Base-by-base conservation (phyloP, 83 land plant species). In the Picea mariana region DNA sequence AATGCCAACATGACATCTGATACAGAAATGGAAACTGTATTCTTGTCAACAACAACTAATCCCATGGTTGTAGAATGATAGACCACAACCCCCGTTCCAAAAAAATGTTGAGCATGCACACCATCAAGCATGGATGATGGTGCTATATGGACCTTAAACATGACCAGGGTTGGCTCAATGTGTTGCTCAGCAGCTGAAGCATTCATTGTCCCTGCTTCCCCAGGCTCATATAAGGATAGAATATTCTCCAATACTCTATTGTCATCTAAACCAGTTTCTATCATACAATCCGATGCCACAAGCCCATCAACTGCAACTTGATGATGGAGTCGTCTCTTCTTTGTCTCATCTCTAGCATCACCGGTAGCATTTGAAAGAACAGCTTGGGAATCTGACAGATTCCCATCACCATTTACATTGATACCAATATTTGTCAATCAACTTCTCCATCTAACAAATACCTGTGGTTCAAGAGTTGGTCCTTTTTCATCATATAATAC, bases 1-100 rank as follows among this genome's bases (percentile, higher is more conserved):
- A 88, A 88, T 11, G 88, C 80, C 7, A 88, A 63, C 90, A 88
- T 88, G n/a, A 88, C 83, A 78, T 88, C 90, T 9, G 90, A 84
- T 75, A 88, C 85, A 7, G 90, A 78, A 13, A 88, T 88, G 8
- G 90, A 77, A 4, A 88, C 90, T 11, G 90, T 88, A 42, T 85
- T 83, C 60, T 81, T 85, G 83, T 88, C 90, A 75, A 85, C 88
- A 16, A 65, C 90, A 67, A 88, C 88, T 16, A 88, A 52, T 6
- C 90, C 90, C 8, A 88, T 68, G 77, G 76, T 80, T 15, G 73
- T n/a, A 6, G 90, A 85, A 78, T 88, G 90, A 26, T 88, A 88
- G 16, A 88, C 82, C 42, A 88, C 83, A 0, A 88, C 79, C 8
- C 88, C 90, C 15, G 90, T 88, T 65, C 90, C 90, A 77, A 65